Evolutionary conservation across 768 basidiomycete species (phyloP).

Genomic region (Termitomyces sp.): DNA sequence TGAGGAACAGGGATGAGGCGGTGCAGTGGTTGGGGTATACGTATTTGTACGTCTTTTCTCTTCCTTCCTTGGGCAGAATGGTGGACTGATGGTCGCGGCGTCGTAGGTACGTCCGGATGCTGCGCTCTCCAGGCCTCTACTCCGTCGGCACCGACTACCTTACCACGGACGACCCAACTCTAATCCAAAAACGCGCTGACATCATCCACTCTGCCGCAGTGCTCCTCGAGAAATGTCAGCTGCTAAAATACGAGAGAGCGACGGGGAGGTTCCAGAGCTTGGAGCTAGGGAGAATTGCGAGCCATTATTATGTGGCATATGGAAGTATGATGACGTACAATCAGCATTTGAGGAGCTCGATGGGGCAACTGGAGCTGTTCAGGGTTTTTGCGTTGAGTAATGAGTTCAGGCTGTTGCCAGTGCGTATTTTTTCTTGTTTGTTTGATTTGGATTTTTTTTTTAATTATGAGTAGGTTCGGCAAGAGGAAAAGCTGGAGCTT

Average conservation of each 20-base stretch:
- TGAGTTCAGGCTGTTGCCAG: constrained; percentile 91
- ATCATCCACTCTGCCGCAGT: constrained; percentile 93
- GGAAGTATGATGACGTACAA: constrained; percentile 97
- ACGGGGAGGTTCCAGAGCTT: constrained; percentile 89
- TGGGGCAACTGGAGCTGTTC: constrained; percentile 90
- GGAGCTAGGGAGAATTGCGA: constrained; percentile 91
- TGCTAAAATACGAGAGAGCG: constrained; percentile 90
- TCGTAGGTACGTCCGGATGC: constrained; percentile 88
- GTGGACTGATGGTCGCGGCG: constrained; percentile 7
- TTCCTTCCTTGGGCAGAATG: constrained; percentile 6
- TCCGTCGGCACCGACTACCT: constrained; percentile 88
- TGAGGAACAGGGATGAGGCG: constrained; percentile 94
- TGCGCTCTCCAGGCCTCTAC: constrained; percentile 84
- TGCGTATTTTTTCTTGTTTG: constrained; percentile 34
- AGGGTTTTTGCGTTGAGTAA: constrained; percentile 93
- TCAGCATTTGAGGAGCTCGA: constrained; percentile 83
- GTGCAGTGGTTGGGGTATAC: constrained; percentile 98
- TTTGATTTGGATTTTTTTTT: constrained; percentile 21
- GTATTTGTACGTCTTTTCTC: constrained; percentile 62
- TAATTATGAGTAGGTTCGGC: neutral
- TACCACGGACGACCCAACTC: constrained; percentile 55
- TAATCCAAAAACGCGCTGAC: constrained; percentile 93
- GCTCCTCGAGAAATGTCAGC: constrained; percentile 88
- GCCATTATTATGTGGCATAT: constrained; percentile 94
- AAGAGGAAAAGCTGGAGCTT: constrained; percentile 80